Conservation (phyloP, 139 green algal genomes). For the Picochlorum sp. region DNA sequence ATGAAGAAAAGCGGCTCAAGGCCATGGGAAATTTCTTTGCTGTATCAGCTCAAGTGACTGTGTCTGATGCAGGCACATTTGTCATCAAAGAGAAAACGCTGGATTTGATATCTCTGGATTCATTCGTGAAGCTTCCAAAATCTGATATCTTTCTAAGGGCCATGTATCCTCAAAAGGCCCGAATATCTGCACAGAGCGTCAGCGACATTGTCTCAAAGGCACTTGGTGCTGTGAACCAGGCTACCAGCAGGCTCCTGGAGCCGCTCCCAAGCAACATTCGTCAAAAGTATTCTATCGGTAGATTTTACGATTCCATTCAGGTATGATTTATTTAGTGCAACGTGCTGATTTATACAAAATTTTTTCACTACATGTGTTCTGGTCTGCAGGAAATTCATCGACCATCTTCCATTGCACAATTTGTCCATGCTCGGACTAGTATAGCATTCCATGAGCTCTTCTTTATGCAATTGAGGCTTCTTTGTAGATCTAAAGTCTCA, state of each 20-base stretch:
- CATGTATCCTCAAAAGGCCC: slow-evolving; percentile 10
- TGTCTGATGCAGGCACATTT: neutral
- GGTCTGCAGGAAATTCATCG: slow-evolving; percentile 40
- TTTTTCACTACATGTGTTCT: too few species aligned
- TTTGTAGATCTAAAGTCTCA: slow-evolving; percentile 30
- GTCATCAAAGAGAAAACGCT: neutral
- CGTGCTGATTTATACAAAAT: too few species aligned
- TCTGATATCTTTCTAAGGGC: neutral
- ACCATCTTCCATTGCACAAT: slow-evolving; percentile 20
- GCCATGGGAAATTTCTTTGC: neutral
- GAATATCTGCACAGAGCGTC: neutral
- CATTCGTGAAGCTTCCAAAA: neutral
- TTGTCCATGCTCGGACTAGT: slow-evolving; percentile 29
- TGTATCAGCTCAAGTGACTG: neutral
- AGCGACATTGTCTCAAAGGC: neutral
- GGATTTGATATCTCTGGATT: neutral
- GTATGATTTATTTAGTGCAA: too few species aligned
- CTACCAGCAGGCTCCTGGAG: too few species aligned
- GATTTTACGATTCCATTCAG: too few species aligned
- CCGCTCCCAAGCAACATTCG: too few species aligned
- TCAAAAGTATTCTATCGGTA: too few species aligned
- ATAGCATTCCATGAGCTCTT: slow-evolving; percentile 84
- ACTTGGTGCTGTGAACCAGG: too few species aligned
- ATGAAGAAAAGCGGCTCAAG: neutral
- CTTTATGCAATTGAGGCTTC: slow-evolving; percentile 65